Conservation (phyloP, 1,284 basidiomycete species). For the Cryptococcus floricola region DNA sequence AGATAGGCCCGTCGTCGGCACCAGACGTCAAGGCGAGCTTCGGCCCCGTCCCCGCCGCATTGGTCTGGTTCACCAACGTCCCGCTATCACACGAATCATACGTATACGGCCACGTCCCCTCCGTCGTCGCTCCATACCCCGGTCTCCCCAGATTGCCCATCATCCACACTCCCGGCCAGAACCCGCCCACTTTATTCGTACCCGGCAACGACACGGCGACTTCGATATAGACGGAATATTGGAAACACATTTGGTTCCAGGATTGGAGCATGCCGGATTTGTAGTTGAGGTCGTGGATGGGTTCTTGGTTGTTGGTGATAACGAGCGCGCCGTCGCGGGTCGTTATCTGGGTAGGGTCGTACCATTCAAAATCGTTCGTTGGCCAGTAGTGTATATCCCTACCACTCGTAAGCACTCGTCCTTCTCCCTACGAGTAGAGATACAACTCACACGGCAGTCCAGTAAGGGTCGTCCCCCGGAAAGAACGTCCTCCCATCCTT, state of each 20-base stretch:
- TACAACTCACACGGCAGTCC: too few species aligned
- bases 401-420: too few species aligned
- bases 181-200: constrained; percentile 45
- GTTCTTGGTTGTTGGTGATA: constrained; percentile 67
- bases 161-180: constrained; percentile 82
- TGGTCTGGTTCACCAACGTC: constrained; percentile 60
- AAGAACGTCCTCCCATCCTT: constrained; percentile 55
- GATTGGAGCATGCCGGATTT: constrained; percentile 55
- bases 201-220: constrained; percentile 79
- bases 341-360: constrained; percentile 74
- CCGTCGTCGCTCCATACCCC: constrained; percentile 73
- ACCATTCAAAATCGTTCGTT: constrained; percentile 47
- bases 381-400: too few species aligned
- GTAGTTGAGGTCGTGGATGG: constrained; percentile 71
- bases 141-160: constrained; percentile 87
- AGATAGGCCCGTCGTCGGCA: constrained; percentile 17
- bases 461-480: too few species aligned
- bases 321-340: constrained; percentile 77
- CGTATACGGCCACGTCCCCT: constrained; percentile 54
- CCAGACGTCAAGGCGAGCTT: constrained; percentile 23
- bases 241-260: constrained; percentile 54
- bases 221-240: constrained; percentile 46
- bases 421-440: too few species aligned
- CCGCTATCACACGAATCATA: constrained; percentile 79
- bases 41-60: constrained; percentile 42